Evolutionary conservation across 495 filamentous ascomycete genomes (phyloP), one percentile per base, ranked within the genome.

Genomic region (Entonaema liquescens): DNA sequence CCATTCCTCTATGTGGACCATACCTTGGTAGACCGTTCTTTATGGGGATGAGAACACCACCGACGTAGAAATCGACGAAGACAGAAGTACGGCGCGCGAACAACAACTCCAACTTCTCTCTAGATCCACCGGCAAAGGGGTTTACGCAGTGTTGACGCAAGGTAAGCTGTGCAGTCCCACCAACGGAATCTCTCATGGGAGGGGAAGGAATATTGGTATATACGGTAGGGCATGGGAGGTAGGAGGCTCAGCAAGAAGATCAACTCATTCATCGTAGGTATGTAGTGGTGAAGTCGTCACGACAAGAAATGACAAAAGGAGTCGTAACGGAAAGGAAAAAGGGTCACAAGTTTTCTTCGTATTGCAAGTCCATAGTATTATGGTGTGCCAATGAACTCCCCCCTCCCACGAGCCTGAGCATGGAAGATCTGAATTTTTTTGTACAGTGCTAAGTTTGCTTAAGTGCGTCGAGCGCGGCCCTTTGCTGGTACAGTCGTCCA

Each of bases 401-500:
- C 61, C 62, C 70, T 42, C 62, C 59, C 53, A 69, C 62, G 44
- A 59, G 55, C 64, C 64, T 68, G 65, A 62, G 69, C 64, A 59
- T 70, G 60, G 58, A 66, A 75, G 62, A 73, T 67, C 67, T 71
- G 63, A 33, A 44, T 7, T 2, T 40, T 67, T 68, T 77, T 75
- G 49, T 75, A 75, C 72, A 75, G 29, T 63, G 49, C 62, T 52
- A 38, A 15, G 19, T 54, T 54, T 52, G 28, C 52, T 52, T n/a
- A 70, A 53, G 62, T 65, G 38, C 80, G 80, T 42, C 72, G 66
- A 33, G 80, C 78, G 28, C 82, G 81, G 56, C 74, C 78, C 70
- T 85, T 85, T 77, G 83, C 86, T 26, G 86, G 70, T 49, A 94
- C 91, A 12, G 90, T 92, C 77, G 91, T 93, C 91, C 92, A 93